phyloP scores from a whole-genome alignment of 306 rosid genomes.

The Phaseolus lunatus region DNA sequence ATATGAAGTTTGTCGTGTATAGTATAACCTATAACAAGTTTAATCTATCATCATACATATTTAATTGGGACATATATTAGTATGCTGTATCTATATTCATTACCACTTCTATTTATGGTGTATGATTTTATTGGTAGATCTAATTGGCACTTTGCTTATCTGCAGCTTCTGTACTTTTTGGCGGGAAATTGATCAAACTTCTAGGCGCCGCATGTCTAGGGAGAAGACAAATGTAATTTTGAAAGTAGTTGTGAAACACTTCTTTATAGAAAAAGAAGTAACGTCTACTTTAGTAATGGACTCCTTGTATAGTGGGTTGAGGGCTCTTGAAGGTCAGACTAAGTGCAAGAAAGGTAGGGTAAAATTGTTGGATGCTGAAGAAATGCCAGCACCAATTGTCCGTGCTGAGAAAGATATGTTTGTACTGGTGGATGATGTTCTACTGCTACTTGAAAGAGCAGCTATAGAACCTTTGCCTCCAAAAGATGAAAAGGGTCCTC shows the following conservation, averaged over 20 bases:
- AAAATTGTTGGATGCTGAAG: slow-evolving; percentile 76
- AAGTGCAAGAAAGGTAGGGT: slow-evolving; percentile 69
- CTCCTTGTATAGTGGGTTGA: slow-evolving; percentile 93
- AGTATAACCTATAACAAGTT: slow-evolving; percentile 1
- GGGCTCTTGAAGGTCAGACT: slow-evolving; percentile 89
- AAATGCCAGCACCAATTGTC: slow-evolving; percentile 88
- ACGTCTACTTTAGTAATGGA: slow-evolving; percentile 99
- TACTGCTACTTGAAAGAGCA: slow-evolving; percentile 91
- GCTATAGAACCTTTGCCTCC: slow-evolving; percentile 97
- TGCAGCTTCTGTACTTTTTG: slow-evolving; percentile 87
- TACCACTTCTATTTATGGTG: not conserved
- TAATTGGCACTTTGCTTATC: slow-evolving; percentile 33
- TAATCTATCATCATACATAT: slow-evolving; percentile 16
- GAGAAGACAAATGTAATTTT: slow-evolving; percentile 81
- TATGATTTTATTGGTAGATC: slow-evolving; percentile 28
- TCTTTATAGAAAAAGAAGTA: slow-evolving; percentile 94
- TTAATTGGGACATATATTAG: not conserved
- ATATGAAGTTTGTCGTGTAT: not conserved
- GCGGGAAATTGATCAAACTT: slow-evolving; percentile 89
- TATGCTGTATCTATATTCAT: slow-evolving; percentile 9
- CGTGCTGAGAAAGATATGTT: slow-evolving; percentile 85
- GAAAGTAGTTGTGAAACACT: slow-evolving; percentile 88
- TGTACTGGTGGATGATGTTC: slow-evolving; percentile 92
- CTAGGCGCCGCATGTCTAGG: slow-evolving; percentile 86
- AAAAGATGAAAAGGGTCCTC: slow-evolving; percentile 99